Base-by-base conservation (phyloP, 2,329 filamentous ascomycete genomes). In the Periconia macrospinosa region DNA sequence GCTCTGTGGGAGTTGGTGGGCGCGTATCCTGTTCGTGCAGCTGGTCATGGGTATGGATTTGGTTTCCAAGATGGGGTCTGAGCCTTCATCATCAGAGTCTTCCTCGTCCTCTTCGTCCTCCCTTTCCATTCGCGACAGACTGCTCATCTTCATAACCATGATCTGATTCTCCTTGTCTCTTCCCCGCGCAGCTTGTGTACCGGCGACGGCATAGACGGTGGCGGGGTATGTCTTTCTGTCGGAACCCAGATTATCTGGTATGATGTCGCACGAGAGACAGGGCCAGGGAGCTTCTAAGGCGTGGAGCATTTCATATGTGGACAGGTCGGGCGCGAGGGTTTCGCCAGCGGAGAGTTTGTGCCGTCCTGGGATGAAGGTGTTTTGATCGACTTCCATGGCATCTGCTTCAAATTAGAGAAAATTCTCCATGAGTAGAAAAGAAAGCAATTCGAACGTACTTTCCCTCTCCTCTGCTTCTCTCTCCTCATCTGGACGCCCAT, bases 231-330 rank as follows among this genome's bases (percentile, higher is more conserved):
- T 87, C 74, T 88, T 95, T 69, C 94, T 88, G 75, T 91, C 87
- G 71, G 96, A 89, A 62, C 94, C 94, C 17, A 99, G 83, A 49
- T 82, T 81, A 76, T 99, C 94, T 65, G 83, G 87, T 58, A 99
- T 77, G 55, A 99, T 88, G 72, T 97, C 94, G 76, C 97, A 96
- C 1, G 93, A 97, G 15, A 99, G 83, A 73, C 94, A 99, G 2
- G 94, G 94, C 94, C 94, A 99, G 1, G 92, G 92, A 8, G 92
- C 92, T 75, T 89, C 94, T 59, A 99, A 84, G 57, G 86, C 91
- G 80, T 99, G 94, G 55, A 99, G 86, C 92, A 99, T 95, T 73
- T 97, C 89, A 79, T 99, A 99, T 6, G 93, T 93, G n/a, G 90
- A 91, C 54, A 90, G 82, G 76, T 99, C 94, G 14, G 94, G 93